A percentile compares a stretch with the other conserved stretches of the same genome.
These are phyloP conservation scores for Aspergillus udagawae DNA, from an alignment of 2,329 filamentous ascomycete species.

Conservation along the genomic window DNA sequence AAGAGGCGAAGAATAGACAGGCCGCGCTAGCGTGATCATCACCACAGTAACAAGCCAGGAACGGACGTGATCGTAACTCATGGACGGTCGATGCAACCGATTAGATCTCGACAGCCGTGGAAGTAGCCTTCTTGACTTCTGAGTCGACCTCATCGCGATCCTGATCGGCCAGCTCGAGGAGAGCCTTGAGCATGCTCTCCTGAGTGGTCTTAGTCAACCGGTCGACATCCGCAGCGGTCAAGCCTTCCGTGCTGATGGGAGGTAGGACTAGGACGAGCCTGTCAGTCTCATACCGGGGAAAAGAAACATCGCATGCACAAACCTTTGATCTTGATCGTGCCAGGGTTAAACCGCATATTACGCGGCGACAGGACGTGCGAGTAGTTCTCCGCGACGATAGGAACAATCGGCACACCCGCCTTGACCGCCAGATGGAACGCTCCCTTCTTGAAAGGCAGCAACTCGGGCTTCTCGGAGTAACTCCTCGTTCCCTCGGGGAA, in stretches of 20 bases:
- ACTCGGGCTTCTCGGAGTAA: conserved; percentile 73
- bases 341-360: conserved; percentile 61
- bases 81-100: background rate
- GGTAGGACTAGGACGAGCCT: conserved; percentile 60
- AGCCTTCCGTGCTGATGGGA: conserved; percentile 70
- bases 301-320: conserved; percentile 20
- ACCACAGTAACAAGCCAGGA: background rate
- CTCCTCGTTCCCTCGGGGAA: conserved; percentile 81
- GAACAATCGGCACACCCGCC: conserved; percentile 88
- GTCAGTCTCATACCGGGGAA: conserved; percentile 1
- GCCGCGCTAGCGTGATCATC: background rate
- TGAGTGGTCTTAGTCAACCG: conserved; percentile 63
- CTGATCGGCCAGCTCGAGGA: conserved; percentile 41
- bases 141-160: conserved; percentile 17
- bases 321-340: conserved; percentile 73
- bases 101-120: conserved; percentile 36
- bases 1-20: background rate
- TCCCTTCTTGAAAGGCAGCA: conserved; percentile 98
- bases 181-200: conserved; percentile 68
- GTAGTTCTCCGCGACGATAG: conserved; percentile 77
- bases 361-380: conserved; percentile 66
- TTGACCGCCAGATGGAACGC: conserved; percentile 95
- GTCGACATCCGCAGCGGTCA: conserved; percentile 74
- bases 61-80: background rate
- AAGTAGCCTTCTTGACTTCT: conserved; percentile 21